These are phyloP conservation scores for Ophiosphaerella herpotricha DNA, from an alignment of 2,329 filamentous ascomycete species.

Conservation along the genomic window DNA sequence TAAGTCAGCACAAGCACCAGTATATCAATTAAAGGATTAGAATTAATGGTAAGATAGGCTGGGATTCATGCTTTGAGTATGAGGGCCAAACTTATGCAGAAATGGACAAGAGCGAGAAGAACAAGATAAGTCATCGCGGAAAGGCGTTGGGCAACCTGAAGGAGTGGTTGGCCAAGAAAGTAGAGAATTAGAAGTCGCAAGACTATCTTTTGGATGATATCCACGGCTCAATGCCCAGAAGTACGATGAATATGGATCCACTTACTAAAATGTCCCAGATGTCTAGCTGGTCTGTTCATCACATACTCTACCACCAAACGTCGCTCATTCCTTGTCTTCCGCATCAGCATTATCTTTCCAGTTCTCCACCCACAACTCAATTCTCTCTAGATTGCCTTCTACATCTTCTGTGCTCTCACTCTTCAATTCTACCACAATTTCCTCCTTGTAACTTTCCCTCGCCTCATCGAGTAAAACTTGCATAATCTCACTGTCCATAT, in stretches of 20 bases:
- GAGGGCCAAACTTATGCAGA: constrained; percentile 88
- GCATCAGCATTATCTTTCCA: constrained; percentile 71
- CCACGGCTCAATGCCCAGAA: not conserved
- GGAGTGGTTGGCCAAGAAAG: constrained; percentile 69
- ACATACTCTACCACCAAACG: not conserved
- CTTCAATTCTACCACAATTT: constrained; percentile 85
- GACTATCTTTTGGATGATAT: not conserved
- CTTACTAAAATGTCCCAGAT: not conserved
- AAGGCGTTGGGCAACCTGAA: constrained; percentile 87
- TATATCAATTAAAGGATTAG: not conserved
- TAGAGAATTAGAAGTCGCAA: constrained; percentile 16
- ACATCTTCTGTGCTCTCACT: constrained; percentile 88
- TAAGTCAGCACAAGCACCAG: constrained; percentile 51
- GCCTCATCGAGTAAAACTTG: constrained; percentile 91
- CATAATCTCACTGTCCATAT: constrained; percentile 97
- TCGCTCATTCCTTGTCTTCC: constrained; percentile 12
- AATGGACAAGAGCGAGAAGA: constrained; percentile 88
- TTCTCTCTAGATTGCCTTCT: constrained; percentile 83
- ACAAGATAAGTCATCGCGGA: constrained; percentile 87
- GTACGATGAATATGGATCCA: not conserved
- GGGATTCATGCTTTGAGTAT: constrained; percentile 96
- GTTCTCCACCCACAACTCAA: constrained; percentile 78
- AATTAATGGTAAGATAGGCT: constrained; percentile 62
- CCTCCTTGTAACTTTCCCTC: constrained; percentile 79
- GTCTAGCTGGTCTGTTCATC: too few relatives aligned